phyloP scores from a whole-genome alignment of 1,139 yeast species.

The Blastobotrys capitulatus region DNA sequence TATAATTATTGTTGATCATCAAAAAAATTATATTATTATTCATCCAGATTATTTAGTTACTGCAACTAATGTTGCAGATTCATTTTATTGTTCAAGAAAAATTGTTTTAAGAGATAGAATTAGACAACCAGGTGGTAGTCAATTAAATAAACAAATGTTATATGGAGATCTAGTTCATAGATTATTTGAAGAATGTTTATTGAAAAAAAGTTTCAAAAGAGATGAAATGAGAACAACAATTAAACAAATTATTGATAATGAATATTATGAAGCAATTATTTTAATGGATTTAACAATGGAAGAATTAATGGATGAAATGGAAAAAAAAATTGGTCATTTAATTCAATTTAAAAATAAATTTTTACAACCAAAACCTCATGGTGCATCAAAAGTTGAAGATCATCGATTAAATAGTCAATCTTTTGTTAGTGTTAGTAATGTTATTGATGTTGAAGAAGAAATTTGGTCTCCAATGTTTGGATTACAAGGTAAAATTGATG shows the following conservation, averaged over 20 bases:
- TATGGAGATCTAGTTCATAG: constrained; percentile 78
- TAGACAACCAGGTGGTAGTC: constrained; percentile 37
- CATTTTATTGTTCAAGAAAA: constrained; percentile 65
- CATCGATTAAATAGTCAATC: constrained; percentile 21
- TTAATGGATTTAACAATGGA: constrained; percentile 50
- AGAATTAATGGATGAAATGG: constrained; percentile 43
- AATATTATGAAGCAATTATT: constrained; percentile 47
- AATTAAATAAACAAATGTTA: constrained; percentile 49
- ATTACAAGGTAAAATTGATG: constrained; percentile 86
- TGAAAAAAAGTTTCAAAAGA: constrained; percentile 39
- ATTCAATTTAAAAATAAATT: constrained; percentile 57
- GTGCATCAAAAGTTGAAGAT: constrained; percentile 22
- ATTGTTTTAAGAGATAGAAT: constrained; percentile 57
- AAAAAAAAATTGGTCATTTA: constrained; percentile 52
- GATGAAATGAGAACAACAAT: constrained; percentile 43
- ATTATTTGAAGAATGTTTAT: constrained; percentile 65
- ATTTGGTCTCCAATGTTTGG: constrained; percentile 92
- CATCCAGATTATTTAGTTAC: constrained; percentile 80
- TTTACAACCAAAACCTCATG: constrained; percentile 28
- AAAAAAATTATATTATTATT: constrained; percentile 60
- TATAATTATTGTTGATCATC: constrained; percentile 43
- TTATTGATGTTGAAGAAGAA: constrained; percentile 82
- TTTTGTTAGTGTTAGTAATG: constrained; percentile 46
- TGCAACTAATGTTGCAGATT: constrained; percentile 77
- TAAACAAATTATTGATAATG: constrained; percentile 40